phyloP scores from a whole-genome alignment of 768 basidiomycete genomes.

The Rhizopogon salebrosus region DNA sequence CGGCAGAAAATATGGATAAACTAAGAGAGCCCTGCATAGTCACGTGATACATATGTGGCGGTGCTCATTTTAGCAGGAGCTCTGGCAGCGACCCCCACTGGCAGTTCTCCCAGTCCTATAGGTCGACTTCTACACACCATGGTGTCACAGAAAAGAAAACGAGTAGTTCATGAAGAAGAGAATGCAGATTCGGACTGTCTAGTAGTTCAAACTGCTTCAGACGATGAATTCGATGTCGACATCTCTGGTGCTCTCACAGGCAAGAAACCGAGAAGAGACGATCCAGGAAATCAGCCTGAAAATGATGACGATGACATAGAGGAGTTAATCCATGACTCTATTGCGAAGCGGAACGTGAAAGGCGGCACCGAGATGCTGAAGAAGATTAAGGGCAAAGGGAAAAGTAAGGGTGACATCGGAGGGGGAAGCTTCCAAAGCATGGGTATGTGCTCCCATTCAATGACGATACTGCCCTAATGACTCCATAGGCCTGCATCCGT shows the following conservation, averaged over 20 bases:
- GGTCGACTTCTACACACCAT: slow-evolving; percentile 8
- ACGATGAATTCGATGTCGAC: slow-evolving; percentile 57
- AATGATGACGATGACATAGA: slow-evolving; percentile 51
- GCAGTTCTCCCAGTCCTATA: no score
- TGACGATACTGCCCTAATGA: neutral
- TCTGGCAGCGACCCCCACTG: no score
- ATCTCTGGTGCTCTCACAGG: slow-evolving; percentile 58
- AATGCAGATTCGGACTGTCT: slow-evolving; percentile 10
- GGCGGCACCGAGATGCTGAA: slow-evolving; percentile 74
- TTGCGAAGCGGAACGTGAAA: slow-evolving; percentile 68
- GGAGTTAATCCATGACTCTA: slow-evolving; percentile 63
- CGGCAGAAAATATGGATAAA: no score
- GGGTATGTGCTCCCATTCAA: slow-evolving; percentile 49
- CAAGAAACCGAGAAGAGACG: slow-evolving; percentile 29
- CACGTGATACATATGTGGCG: neutral
- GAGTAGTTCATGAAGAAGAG: slow-evolving; percentile 11
- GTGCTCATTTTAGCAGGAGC: neutral
- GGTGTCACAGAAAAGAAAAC: slow-evolving; percentile 26
- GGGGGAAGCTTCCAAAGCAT: slow-evolving; percentile 96
- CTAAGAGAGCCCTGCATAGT: no score
- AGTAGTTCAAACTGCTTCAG: slow-evolving; percentile 14
- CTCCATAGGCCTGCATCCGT: slow-evolving; percentile 69
- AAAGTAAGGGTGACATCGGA: slow-evolving; percentile 74
- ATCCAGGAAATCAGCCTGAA: neutral
- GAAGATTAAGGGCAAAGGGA: slow-evolving; percentile 68